Percentiles rank a stretch among this genome's conserved stretches.
Conservation (phyloP, 2,329 filamentous ascomycete genomes). For the Byssochlamys sp. region DNA sequence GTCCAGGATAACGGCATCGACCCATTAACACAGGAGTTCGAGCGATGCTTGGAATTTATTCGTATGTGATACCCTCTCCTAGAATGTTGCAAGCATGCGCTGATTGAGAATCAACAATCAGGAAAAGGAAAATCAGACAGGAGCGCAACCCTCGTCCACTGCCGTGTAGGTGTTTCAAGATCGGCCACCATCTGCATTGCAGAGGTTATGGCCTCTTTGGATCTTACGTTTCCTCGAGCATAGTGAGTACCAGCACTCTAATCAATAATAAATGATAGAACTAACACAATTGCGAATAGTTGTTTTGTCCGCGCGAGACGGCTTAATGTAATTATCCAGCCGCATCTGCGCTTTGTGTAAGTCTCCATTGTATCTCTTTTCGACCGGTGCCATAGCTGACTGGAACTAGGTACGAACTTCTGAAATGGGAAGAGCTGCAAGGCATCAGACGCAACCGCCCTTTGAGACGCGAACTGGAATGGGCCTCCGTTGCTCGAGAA, state of each 20-base stretch:
- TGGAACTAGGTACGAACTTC: conserved; percentile 59
- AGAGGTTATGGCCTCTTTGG: conserved; percentile 81
- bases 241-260: conserved; percentile 49
- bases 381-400: conserved; percentile 8
- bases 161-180: conserved; percentile 86
- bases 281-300: conserved; percentile 23
- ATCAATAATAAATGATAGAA: neutral
- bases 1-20: conserved; percentile 98
- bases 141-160: conserved; percentile 85
- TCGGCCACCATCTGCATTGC: conserved; percentile 97
- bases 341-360: conserved; percentile 80
- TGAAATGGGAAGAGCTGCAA: conserved; percentile 87
- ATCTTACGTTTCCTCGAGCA: conserved; percentile 76
- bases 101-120: conserved; percentile 28
- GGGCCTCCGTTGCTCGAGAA: conserved; percentile 77
- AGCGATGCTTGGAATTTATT: conserved; percentile 80
- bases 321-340: conserved; percentile 96
- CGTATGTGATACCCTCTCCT: conserved; percentile 48
- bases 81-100: neutral
- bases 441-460: conserved; percentile 44
- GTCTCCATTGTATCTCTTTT: conserved; percentile 7
- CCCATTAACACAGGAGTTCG: conserved; percentile 75
- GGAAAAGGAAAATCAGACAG: conserved; percentile 68
- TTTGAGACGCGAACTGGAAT: conserved; percentile 73
- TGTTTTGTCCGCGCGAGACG: conserved; percentile 88